phyloP scores from a whole-genome alignment of 2,329 filamentous ascomycete species.

The Arthrobotrys sphaeroides region DNA sequence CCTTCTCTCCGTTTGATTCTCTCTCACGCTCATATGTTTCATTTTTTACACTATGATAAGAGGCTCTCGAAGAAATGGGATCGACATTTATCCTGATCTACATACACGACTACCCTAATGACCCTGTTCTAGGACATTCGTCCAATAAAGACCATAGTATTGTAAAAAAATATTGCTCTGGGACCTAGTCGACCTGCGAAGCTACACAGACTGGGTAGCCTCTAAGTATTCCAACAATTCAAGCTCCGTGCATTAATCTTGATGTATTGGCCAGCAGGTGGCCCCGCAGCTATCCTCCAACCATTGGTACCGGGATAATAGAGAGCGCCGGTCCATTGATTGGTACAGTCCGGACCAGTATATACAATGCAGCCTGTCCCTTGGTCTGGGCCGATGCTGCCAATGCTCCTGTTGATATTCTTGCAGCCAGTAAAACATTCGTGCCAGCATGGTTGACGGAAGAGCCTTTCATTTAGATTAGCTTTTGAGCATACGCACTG shows the following conservation, averaged over 20 bases:
- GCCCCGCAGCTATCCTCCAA: slow-evolving; percentile 11
- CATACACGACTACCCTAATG: no score
- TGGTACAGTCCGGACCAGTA: neutral
- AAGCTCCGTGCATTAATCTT: neutral
- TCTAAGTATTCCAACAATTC: neutral
- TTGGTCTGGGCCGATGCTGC: neutral
- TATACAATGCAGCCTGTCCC: slow-evolving; percentile 6
- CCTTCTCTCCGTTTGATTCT: no score
- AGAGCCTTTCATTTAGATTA: neutral
- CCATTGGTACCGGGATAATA: neutral
- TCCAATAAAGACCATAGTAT: no score
- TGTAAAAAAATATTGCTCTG: no score
- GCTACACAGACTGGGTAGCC: no score
- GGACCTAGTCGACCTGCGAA: no score
- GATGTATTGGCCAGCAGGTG: neutral
- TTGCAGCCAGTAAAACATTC: slow-evolving; percentile 12
- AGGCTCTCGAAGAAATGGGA: no score
- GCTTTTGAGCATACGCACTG: neutral
- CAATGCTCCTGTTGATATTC: neutral
- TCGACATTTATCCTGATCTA: no score
- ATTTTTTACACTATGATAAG: no score
- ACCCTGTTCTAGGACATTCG: no score
- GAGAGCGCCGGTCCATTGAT: slow-evolving; percentile 2
- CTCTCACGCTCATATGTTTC: no score
- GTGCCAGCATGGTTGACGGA: neutral